Evolutionary conservation across 2,329 filamentous ascomycete genomes (phyloP).

Genomic region (Verticillium longisporum): DNA sequence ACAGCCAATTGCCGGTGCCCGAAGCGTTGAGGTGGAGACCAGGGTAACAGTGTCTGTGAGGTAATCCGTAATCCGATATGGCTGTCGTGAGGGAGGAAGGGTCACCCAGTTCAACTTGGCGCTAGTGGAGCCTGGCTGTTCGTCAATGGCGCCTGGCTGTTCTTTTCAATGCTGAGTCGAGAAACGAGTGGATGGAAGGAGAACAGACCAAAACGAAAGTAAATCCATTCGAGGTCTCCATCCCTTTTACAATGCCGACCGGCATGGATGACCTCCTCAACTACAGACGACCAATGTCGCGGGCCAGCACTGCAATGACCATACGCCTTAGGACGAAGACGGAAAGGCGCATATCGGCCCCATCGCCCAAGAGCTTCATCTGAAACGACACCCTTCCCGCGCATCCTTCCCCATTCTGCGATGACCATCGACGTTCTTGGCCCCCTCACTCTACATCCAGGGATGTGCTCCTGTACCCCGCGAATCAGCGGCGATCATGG

Average conservation of each 20-base stretch:
- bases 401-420: background rate
- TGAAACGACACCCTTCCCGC: background rate
- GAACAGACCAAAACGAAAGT: background rate
- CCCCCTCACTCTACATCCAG: background rate
- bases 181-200: background rate
- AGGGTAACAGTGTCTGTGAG: background rate
- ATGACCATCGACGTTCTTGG: background rate
- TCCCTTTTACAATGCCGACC: background rate
- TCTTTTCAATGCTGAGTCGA: background rate
- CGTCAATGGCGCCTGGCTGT: too few relatives aligned
- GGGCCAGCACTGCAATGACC: background rate
- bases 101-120: too few relatives aligned
- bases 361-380: background rate
- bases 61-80: background rate
- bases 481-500: slow-evolving; percentile 2
- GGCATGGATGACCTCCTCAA: background rate
- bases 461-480: slow-evolving; percentile 1
- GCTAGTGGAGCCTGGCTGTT: too few relatives aligned
- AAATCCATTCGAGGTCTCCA: background rate
- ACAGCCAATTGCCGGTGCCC: slow-evolving; percentile 6
- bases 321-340: background rate
- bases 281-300: slow-evolving; percentile 1
- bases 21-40: background rate
- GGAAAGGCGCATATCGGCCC: background rate
- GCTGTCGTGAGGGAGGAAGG: background rate